A percentile compares a stretch with the other conserved stretches of the same genome.
Evolutionary conservation across 495 filamentous ascomycete species (phyloP).

Genomic region (Aspergillus heteromorphus): DNA sequence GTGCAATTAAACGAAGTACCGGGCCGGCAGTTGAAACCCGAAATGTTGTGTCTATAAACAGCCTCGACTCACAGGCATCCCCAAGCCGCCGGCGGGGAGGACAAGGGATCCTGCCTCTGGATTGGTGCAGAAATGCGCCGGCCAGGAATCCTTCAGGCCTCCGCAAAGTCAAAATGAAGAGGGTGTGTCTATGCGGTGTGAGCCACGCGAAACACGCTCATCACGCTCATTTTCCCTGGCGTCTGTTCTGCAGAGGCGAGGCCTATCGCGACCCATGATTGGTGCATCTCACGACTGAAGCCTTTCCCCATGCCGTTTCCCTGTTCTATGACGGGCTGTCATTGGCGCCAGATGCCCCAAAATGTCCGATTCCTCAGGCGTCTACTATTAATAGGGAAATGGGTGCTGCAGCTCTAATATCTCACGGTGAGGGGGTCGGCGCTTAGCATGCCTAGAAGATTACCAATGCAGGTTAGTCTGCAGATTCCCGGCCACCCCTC

Average conservation of each 20-base stretch:
- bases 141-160: conserved; percentile 13
- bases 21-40: conserved; percentile 12
- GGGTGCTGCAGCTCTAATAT: conserved; percentile 3
- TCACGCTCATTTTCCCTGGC: conserved; percentile 3
- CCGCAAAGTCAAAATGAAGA: neutral
- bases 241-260: conserved; percentile 8
- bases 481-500: conserved; percentile 10
- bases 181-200: neutral
- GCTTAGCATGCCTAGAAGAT: conserved; percentile 12
- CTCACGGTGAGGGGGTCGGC: conserved; percentile 7
- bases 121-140: conserved; percentile 21
- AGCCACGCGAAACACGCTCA: conserved; percentile 8
- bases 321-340: neutral
- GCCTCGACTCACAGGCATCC: conserved; percentile 14
- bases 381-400: conserved; percentile 10
- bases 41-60: conserved; percentile 23
- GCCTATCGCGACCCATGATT: conserved; percentile 4
- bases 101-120: neutral
- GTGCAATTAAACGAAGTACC: conserved; percentile 10
- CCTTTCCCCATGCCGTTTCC: neutral
- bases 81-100: conserved; percentile 16
- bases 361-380: conserved; percentile 3
- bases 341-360: conserved; percentile 1
- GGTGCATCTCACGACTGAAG: conserved; percentile 6
- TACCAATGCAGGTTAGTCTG: conserved; percentile 28